Evolutionary conservation across 495 filamentous ascomycete genomes (phyloP).

Genomic region (Beverwykella pulmonaria): DNA sequence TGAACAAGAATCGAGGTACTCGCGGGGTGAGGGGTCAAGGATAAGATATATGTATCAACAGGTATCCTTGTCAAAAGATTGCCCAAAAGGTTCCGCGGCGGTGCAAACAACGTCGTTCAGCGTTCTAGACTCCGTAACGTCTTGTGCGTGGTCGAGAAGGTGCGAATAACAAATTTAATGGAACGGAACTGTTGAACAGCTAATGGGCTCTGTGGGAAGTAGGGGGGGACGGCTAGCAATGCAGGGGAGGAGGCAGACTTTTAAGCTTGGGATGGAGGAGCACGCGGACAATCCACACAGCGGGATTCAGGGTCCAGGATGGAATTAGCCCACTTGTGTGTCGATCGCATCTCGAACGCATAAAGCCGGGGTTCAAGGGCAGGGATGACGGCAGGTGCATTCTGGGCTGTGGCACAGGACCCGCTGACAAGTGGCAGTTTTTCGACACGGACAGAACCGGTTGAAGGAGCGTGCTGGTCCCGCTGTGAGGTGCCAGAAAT

Average conservation of each 20-base stretch:
- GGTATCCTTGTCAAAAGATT: constrained; percentile 1
- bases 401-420: constrained; percentile 23
- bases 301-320: constrained; percentile 4
- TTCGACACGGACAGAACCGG: constrained; percentile 1
- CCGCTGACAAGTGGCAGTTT: constrained; percentile 10
- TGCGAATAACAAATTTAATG: not conserved
- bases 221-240: not conserved
- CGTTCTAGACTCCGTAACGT: constrained; percentile 11
- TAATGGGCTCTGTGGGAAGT: constrained; percentile 7
- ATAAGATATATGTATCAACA: constrained; percentile 4
- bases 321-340: constrained; percentile 5
- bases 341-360: constrained; percentile 30
- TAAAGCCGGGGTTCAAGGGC: not conserved
- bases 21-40: not conserved
- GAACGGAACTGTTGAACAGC: not conserved
- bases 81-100: not conserved
- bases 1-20: not conserved
- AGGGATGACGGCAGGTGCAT: constrained; percentile 26
- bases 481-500: constrained; percentile 1
- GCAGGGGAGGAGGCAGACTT: constrained; percentile 20
- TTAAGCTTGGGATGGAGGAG: constrained; percentile 14
- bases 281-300: constrained; percentile 27
- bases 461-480: not conserved
- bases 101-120: not conserved
- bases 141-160: not conserved